Percentiles rank a stretch among this genome's conserved stretches.
Evolutionary conservation across 2,329 filamentous ascomycete species (phyloP).

Genomic region (Dothidotthia symphoricarpi): DNA sequence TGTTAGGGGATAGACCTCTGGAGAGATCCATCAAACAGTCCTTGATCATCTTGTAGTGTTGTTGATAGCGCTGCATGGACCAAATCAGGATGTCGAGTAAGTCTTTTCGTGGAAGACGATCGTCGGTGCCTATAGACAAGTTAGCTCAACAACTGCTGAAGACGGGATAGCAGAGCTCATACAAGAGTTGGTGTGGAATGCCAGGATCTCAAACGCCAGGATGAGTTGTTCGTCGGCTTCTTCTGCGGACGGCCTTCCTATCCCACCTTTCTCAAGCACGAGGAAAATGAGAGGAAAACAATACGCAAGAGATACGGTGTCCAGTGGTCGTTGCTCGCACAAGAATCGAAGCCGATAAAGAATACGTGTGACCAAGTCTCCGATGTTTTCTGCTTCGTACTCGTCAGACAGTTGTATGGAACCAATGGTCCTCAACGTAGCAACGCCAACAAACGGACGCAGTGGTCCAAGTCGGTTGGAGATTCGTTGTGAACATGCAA

Average conservation of each 20-base stretch:
- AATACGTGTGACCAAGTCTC: slow-evolving; percentile 74
- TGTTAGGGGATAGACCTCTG: slow-evolving; percentile 79
- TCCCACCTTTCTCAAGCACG: slow-evolving; percentile 75
- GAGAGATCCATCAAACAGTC: slow-evolving; percentile 87
- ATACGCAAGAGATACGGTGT: slow-evolving; percentile 83
- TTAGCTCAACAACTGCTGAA: slow-evolving; percentile 14
- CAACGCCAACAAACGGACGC: slow-evolving; percentile 80
- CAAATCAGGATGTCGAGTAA: slow-evolving; percentile 69
- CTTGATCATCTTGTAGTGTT: slow-evolving; percentile 93
- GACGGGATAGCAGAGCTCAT: slow-evolving; percentile 20
- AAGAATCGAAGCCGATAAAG: slow-evolving; percentile 88
- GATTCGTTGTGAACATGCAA: slow-evolving; percentile 74
- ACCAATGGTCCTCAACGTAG: slow-evolving; percentile 76
- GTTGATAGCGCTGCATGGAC: slow-evolving; percentile 83
- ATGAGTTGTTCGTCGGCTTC: slow-evolving; percentile 88
- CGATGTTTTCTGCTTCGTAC: slow-evolving; percentile 75
- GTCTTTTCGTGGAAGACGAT: slow-evolving; percentile 71
- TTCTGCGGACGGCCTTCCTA: slow-evolving; percentile 65
- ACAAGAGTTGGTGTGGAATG: slow-evolving; percentile 82
- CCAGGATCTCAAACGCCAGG: slow-evolving; percentile 81
- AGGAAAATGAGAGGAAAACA: slow-evolving; percentile 78
- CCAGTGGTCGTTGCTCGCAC: slow-evolving; percentile 90
- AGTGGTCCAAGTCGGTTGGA: slow-evolving; percentile 72
- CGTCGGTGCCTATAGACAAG: slow-evolving; percentile 57
- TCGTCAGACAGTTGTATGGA: slow-evolving; percentile 70